phyloP scores from a whole-genome alignment of 1,284 basidiomycete species.

The Cutaneotrichosporon arboriforme region DNA sequence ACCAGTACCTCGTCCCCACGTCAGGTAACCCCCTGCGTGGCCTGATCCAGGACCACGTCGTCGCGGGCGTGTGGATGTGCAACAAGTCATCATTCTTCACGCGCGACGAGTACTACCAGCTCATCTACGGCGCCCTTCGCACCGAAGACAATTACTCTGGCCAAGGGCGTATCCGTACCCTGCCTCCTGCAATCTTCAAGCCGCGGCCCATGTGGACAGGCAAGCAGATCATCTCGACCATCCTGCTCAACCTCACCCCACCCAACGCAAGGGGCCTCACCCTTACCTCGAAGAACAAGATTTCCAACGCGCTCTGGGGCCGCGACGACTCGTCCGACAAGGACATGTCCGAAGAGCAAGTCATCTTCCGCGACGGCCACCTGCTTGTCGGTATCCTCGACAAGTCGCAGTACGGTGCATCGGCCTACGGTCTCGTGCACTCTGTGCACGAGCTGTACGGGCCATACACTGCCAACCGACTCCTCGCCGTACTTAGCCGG shows the following conservation, averaged over 20 bases:
- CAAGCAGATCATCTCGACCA: constrained; percentile 93
- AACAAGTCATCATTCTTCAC: constrained; percentile 91
- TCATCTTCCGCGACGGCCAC: constrained; percentile 89
- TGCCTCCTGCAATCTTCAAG: constrained; percentile 89
- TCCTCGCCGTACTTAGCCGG: constrained; percentile 87
- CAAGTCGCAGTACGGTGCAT: constrained; percentile 96
- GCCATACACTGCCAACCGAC: constrained; percentile 76
- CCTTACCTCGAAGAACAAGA: constrained; percentile 80
- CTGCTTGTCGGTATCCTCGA: constrained; percentile 88
- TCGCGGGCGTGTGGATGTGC: constrained; percentile 99
- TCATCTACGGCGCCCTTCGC: constrained; percentile 89
- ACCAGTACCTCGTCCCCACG: constrained; percentile 97
- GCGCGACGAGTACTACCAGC: constrained; percentile 92
- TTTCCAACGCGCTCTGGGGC: constrained; percentile 74
- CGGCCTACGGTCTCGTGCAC: constrained; percentile 93
- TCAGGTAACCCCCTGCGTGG: constrained; percentile 97
- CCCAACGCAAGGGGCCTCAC: constrained; percentile 74
- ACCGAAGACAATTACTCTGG: constrained; percentile 75
- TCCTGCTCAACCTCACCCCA: constrained; percentile 88
- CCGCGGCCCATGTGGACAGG: constrained; percentile 92
- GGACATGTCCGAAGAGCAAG: constrained; percentile 67
- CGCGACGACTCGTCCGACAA: constrained; percentile 42
- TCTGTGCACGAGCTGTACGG: constrained; percentile 99
- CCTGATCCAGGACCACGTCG: constrained; percentile 98
- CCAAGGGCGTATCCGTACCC: constrained; percentile 65